These are phyloP conservation scores for Rhynchospora tenuis DNA, from an alignment of 176 grass and related monocot species.

Conservation along the genomic window DNA sequence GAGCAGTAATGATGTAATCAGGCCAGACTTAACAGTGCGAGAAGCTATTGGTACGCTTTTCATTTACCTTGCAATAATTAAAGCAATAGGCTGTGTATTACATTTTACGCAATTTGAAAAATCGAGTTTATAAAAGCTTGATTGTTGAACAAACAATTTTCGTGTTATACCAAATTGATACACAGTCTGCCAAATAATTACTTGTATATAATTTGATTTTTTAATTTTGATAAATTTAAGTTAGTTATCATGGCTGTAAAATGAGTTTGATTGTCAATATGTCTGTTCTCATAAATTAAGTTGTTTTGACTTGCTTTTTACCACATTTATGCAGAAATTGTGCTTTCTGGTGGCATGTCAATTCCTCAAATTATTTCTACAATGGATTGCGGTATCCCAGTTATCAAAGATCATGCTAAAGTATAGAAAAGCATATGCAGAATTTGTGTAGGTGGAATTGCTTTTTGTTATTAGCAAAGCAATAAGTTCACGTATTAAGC, in stretches of 20 bases:
- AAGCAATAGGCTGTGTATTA: not conserved
- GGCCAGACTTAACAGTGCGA: constrained; percentile 53
- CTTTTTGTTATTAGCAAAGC: constrained; percentile 3
- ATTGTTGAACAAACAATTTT: not conserved
- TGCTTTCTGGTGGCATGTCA: constrained; percentile 77
- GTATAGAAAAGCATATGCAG: constrained; percentile 5
- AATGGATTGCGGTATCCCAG: constrained; percentile 19
- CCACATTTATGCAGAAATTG: constrained; percentile 36
- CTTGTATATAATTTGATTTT: not conserved
- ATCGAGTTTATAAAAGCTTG: not conserved
- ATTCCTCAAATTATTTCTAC: constrained; percentile 47
- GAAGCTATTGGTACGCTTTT: constrained; percentile 56
- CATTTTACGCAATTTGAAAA: not conserved
- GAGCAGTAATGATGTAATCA: constrained; percentile 49
- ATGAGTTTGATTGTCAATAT: not conserved
- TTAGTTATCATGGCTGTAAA: not conserved
- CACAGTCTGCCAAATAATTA: not conserved
- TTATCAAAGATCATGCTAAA: constrained; percentile 21
- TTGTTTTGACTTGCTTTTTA: not conserved
- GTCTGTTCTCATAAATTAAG: not conserved
- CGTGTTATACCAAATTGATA: not conserved
- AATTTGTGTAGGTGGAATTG: not conserved
- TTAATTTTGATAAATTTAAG: not conserved
- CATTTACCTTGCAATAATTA: not conserved
- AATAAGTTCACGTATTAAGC: not conserved